A percentile compares a stretch with the other conserved stretches of the same genome.
phyloP scores from a whole-genome alignment of 108 stramenopile genomes.

The Bacterosira constricta region DNA sequence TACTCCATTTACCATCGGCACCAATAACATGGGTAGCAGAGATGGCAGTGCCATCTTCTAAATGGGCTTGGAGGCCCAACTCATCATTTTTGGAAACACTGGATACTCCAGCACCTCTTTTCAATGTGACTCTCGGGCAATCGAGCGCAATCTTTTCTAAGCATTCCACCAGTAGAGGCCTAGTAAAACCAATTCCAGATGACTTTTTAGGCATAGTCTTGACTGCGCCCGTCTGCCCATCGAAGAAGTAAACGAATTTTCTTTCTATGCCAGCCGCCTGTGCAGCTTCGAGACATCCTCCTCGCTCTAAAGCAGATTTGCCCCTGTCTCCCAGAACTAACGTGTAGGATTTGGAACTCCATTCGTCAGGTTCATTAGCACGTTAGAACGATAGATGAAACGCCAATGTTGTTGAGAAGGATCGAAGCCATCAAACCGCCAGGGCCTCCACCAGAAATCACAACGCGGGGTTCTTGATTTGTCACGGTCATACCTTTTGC shows the following conservation, averaged over 20 bases:
- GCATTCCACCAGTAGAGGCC: conserved; percentile 21
- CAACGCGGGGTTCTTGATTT: conserved; percentile 17
- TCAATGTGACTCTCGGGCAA: conserved; percentile 1
- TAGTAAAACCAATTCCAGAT: conserved; percentile 14
- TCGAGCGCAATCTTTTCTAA: conserved; percentile 6
- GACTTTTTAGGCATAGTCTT: conserved; percentile 16
- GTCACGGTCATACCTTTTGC: no score
- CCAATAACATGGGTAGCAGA: conserved; percentile 22
- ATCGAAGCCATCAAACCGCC: conserved; percentile 11
- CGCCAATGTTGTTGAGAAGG: conserved; percentile 20
- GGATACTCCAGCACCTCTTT: conserved; percentile 24
- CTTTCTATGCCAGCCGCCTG: conserved; percentile 2
- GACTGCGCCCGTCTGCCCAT: conserved; percentile 14
- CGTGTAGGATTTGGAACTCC: conserved; percentile 16
- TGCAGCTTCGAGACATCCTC: conserved; percentile 14
- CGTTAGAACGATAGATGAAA: conserved; percentile 15
- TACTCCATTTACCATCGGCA: conserved; percentile 34
- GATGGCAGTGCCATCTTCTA: conserved; percentile 24
- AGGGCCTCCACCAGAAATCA: conserved; percentile 28
- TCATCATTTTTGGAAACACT: background rate
- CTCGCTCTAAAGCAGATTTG: background rate
- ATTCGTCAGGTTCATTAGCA: conserved; percentile 7
- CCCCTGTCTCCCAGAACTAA: conserved; percentile 20
- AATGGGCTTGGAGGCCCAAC: background rate
- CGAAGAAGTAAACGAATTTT: conserved; percentile 21